Percentiles rank a stretch among this genome's conserved stretches.
phyloP scores from a whole-genome alignment of 345 rosid genomes.

The Psidium guajava region DNA sequence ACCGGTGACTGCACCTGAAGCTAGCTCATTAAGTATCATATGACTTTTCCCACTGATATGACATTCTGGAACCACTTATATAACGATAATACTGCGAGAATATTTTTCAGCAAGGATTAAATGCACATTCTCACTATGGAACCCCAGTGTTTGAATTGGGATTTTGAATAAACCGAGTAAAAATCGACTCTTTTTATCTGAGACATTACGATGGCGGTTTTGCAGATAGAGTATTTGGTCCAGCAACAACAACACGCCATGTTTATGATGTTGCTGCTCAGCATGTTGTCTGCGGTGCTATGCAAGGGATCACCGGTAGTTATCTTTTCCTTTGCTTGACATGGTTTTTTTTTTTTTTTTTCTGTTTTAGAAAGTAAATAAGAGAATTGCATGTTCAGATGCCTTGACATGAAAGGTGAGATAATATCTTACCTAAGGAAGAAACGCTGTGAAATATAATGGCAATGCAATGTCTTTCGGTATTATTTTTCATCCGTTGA shows the following conservation, averaged over 20 bases:
- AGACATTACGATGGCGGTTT: not conserved
- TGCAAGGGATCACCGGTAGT: conserved; percentile 93
- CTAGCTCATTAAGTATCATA: not conserved
- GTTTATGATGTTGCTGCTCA: conserved; percentile 96
- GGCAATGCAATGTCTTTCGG: not conserved
- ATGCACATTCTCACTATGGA: not conserved
- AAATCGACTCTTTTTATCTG: not conserved
- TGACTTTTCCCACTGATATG: not conserved
- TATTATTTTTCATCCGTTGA: not conserved
- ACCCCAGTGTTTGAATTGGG: not conserved
- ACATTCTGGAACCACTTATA: not conserved
- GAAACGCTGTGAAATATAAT: not conserved
- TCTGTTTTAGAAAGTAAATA: not conserved
- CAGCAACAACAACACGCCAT: conserved; percentile 96
- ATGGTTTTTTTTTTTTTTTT: not conserved
- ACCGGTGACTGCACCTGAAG: not conserved
- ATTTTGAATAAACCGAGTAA: not conserved
- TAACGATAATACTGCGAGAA: not conserved
- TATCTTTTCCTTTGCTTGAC: not conserved
- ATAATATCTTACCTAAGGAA: not conserved
- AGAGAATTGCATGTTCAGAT: not conserved
- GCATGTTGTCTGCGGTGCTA: conserved; percentile 87
- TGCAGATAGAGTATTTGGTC: conserved; percentile 94
- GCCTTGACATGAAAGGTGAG: not conserved
- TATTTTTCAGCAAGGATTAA: not conserved